Evolutionary conservation across 78 protist genomes (phyloP).

Genomic region (Cavenderia fasciculata): DNA sequence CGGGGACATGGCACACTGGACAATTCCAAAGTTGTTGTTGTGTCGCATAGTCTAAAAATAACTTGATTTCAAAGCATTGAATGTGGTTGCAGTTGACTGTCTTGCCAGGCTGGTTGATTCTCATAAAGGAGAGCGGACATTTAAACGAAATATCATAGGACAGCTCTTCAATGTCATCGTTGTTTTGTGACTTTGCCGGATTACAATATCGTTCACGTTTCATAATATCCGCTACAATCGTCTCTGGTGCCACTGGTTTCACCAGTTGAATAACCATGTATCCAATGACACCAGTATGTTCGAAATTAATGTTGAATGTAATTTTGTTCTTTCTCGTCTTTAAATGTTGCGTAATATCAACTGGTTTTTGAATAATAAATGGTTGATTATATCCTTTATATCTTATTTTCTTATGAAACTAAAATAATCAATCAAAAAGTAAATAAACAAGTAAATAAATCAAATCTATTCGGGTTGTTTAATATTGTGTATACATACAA

Average conservation of each 20-base stretch:
- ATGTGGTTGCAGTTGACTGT: conserved; percentile 14
- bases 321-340: background rate
- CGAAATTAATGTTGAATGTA: background rate
- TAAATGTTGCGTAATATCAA: conserved; percentile 20
- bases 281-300: background rate
- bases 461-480: too few relatives aligned
- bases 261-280: conserved; percentile 19
- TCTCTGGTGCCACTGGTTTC: background rate
- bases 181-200: background rate
- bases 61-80: conserved; percentile 43
- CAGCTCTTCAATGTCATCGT: conserved; percentile 35
- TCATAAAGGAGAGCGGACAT: conserved; percentile 23
- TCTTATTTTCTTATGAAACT: conserved; percentile 26
- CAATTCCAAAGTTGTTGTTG: conserved; percentile 65
- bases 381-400: conserved; percentile 3
- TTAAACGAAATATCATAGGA: conserved; percentile 9
- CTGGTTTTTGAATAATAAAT: conserved; percentile 17
- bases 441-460: too few relatives aligned
- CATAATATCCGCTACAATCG: background rate
- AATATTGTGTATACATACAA: too few relatives aligned
- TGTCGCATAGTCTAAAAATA: conserved; percentile 6
- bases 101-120: conserved; percentile 20
- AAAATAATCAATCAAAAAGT: too few relatives aligned
- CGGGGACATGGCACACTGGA: conserved; percentile 21
- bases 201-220: background rate